Percentiles rank a stretch among this genome's conserved stretches.
phyloP scores from a whole-genome alignment of 768 basidiomycete species.

The Cystoderma amianthinum region DNA sequence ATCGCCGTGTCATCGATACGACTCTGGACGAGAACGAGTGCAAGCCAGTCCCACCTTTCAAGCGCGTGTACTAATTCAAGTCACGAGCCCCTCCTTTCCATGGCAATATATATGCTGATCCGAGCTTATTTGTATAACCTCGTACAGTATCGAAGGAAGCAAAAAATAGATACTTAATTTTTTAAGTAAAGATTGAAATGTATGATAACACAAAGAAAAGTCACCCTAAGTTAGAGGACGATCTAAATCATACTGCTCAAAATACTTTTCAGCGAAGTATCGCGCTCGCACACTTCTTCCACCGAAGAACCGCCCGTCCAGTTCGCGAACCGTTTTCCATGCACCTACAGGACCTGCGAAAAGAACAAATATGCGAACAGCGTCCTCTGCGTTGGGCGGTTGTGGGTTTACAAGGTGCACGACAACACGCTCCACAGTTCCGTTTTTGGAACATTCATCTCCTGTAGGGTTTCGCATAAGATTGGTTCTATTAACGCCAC shows the following conservation, averaged over 20 bases:
- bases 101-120: background rate
- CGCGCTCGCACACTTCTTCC: constrained; percentile 77
- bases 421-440: constrained; percentile 85
- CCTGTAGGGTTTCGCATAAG: constrained; percentile 33
- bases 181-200: too few relatives aligned
- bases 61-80: constrained; percentile 75
- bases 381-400: constrained; percentile 63
- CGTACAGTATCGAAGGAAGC: background rate
- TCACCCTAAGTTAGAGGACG: constrained; percentile 21
- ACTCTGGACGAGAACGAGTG: constrained; percentile 97
- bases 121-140: background rate
- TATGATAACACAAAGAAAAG: constrained; percentile 5
- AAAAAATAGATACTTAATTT: constrained; percentile 4
- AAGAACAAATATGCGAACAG: constrained; percentile 85
- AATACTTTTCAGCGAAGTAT: constrained; percentile 67
- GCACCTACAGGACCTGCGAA: constrained; percentile 91
- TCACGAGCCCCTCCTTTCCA: background rate
- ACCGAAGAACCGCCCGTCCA: constrained; percentile 91
- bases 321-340: constrained; percentile 91
- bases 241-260: constrained; percentile 45
- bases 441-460: constrained; percentile 88
- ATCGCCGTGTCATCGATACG: constrained; percentile 76
- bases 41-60: constrained; percentile 96
- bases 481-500: too few relatives aligned
- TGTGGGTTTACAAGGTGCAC: constrained; percentile 72